Percentiles rank a stretch among this genome's conserved stretches.
phyloP scores from a whole-genome alignment of 2,329 filamentous ascomycete genomes.

The Talaromyces verruculosus region DNA sequence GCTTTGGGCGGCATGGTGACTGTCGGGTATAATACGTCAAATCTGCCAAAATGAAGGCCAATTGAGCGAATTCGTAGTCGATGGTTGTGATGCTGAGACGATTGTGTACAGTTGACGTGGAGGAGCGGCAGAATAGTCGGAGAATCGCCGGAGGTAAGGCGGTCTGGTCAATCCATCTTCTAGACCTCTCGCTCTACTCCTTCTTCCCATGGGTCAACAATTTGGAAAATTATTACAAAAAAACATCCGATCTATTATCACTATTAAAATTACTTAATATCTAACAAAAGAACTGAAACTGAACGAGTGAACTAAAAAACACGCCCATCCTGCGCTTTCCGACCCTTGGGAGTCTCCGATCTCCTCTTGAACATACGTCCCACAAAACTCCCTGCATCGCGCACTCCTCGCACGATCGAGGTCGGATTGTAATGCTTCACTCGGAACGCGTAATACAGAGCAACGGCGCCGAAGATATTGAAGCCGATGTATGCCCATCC shows the following conservation, averaged over 20 bases:
- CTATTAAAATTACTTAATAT: background rate
- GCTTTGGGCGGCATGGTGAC: slow-evolving; percentile 70
- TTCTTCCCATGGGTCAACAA: too few species aligned
- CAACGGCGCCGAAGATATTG: slow-evolving; percentile 57
- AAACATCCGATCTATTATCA: background rate
- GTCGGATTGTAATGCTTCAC: slow-evolving; percentile 22
- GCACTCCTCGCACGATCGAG: slow-evolving; percentile 17
- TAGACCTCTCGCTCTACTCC: too few species aligned
- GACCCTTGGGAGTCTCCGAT: slow-evolving; percentile 15
- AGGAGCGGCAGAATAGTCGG: slow-evolving; percentile 14
- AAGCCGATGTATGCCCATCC: slow-evolving; percentile 61
- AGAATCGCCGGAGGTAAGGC: slow-evolving; percentile 2
- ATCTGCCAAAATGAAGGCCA: background rate
- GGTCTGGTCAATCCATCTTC: background rate
- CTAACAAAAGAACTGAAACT: background rate
- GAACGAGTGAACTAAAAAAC: slow-evolving; percentile 11
- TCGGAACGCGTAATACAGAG: slow-evolving; percentile 20
- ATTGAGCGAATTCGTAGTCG: background rate
- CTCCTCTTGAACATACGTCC: slow-evolving; percentile 19
- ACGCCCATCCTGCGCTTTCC: slow-evolving; percentile 20
- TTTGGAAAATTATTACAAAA: background rate
- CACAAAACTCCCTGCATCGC: slow-evolving; percentile 9
- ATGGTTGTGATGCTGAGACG: background rate
- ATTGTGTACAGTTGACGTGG: background rate
- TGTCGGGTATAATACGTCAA: background rate